Percentiles rank a stretch among this genome's conserved stretches.
Evolutionary conservation across 345 rosid species (phyloP).

Genomic region (Linum trigynum): DNA sequence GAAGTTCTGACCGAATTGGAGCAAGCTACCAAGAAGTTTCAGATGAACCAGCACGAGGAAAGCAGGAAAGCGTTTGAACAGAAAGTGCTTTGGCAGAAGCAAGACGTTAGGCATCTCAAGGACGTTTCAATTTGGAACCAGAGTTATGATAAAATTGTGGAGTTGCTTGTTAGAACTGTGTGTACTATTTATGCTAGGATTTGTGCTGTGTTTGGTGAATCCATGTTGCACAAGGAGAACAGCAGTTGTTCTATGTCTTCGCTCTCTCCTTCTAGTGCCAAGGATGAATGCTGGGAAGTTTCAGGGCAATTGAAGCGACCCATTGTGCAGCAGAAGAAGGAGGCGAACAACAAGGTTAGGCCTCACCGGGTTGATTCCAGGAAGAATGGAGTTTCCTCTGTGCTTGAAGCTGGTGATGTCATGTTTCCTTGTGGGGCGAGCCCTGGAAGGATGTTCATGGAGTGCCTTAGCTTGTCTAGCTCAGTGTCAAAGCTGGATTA

Average conservation of each 20-base stretch:
- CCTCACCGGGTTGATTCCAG: slow-evolving; percentile 21
- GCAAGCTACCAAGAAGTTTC: slow-evolving; percentile 72
- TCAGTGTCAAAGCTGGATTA: slow-evolving; percentile 46
- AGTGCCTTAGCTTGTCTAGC: slow-evolving; percentile 69
- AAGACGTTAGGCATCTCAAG: slow-evolving; percentile 78
- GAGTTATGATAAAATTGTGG: slow-evolving; percentile 81
- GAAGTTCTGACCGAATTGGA: slow-evolving; percentile 87
- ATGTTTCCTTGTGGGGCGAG: slow-evolving; percentile 68
- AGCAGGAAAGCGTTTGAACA: slow-evolving; percentile 80
- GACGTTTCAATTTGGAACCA: slow-evolving; percentile 88
- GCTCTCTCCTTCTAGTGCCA: slow-evolving; percentile 11
- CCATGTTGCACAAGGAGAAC: slow-evolving; percentile 29
- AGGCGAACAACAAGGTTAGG: slow-evolving; percentile 22
- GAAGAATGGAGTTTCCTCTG: slow-evolving; percentile 33
- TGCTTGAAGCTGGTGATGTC: slow-evolving; percentile 48
- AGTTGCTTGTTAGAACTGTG: slow-evolving; percentile 75
- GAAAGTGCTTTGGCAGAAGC: slow-evolving; percentile 92
- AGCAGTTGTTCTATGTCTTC: slow-evolving; percentile 13
- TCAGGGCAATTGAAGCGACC: slow-evolving; percentile 40
- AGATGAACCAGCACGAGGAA: slow-evolving; percentile 68
- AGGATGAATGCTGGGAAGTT: slow-evolving; percentile 24
- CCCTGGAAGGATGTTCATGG: slow-evolving; percentile 75
- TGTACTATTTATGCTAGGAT: slow-evolving; percentile 79
- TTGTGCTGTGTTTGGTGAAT: slow-evolving; percentile 54
- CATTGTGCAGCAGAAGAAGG: slow-evolving; percentile 21